Conservation (phyloP, 2,329 filamentous ascomycete genomes). For the Atkinsonella texensis region DNA sequence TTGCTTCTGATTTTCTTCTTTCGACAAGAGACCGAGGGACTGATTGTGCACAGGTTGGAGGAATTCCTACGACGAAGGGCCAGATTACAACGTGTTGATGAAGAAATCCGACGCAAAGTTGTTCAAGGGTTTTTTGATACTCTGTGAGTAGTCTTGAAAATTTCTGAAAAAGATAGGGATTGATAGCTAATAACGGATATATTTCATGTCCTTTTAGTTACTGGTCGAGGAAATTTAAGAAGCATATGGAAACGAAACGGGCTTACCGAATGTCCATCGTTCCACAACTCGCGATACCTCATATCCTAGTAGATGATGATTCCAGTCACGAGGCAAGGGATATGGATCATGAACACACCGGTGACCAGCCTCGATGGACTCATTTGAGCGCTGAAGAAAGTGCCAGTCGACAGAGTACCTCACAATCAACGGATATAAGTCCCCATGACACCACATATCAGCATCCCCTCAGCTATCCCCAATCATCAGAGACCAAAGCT, state of each 20-base stretch:
- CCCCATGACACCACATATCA: conserved; percentile 19
- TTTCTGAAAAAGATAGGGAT: neutral
- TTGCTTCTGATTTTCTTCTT: neutral
- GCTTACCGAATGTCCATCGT: conserved; percentile 65
- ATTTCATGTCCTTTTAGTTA: conserved; percentile 35
- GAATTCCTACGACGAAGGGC: conserved; percentile 88
- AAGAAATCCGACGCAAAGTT: conserved; percentile 79
- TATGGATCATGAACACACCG: neutral
- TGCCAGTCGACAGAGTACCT: neutral
- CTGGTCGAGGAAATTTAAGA: conserved; percentile 74
- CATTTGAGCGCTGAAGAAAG: conserved; percentile 9
- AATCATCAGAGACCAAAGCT: conserved; percentile 29
- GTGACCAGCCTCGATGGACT: conserved; percentile 7
- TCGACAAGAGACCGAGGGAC: neutral
- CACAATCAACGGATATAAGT: conserved; percentile 29
- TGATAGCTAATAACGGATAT: neutral
- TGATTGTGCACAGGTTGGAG: conserved; percentile 50
- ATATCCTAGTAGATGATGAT: conserved; percentile 81
- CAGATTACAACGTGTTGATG: conserved; percentile 83
- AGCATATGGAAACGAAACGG: conserved; percentile 58
- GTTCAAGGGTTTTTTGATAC: conserved; percentile 96
- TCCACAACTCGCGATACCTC: conserved; percentile 72
- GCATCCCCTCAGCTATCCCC: conserved; percentile 44
- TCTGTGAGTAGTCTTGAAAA: conserved; percentile 36
- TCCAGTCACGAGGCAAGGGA: conserved; percentile 29